Percentiles rank a stretch among this genome's conserved stretches.
These are phyloP conservation scores for Trypanosoma boissoni DNA, from an alignment of 208 protist species.

Conservation along the genomic window DNA sequence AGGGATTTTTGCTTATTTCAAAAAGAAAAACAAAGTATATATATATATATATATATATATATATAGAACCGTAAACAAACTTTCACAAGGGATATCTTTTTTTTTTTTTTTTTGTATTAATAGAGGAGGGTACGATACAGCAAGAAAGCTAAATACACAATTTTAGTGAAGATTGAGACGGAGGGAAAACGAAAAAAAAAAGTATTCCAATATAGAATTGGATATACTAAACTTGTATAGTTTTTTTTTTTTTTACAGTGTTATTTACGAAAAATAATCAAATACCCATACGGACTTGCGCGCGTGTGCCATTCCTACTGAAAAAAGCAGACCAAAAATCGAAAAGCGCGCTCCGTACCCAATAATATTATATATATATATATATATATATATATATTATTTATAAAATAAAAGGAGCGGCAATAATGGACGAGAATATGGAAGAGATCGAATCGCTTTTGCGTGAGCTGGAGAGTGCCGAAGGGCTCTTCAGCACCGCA, in stretches of 20 bases:
- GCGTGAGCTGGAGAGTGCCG: conserved; percentile 52
- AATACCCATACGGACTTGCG: too few species aligned
- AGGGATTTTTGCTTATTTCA: too few species aligned
- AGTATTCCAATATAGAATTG: too few species aligned
- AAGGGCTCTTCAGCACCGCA: conserved; percentile 2
- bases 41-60: background rate
- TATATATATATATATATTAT: background rate
- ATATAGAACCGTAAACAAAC: background rate
- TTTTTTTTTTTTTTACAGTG: too few species aligned
- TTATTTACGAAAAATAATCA: too few species aligned
- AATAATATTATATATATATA: background rate
- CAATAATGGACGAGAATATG: background rate
- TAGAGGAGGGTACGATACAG: too few species aligned
- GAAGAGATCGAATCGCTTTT: conserved; percentile 59
- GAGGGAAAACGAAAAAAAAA: too few species aligned
- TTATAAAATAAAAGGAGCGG: background rate
- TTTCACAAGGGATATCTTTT: background rate
- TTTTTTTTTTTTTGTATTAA: conserved; percentile 3
- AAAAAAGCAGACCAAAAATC: background rate
- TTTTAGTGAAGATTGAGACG: too few species aligned
- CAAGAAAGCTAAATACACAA: too few species aligned
- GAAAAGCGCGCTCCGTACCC: background rate
- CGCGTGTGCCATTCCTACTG: background rate
- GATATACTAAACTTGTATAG: too few species aligned
- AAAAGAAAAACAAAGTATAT: too few species aligned